phyloP scores from a whole-genome alignment of 345 rosid species.

The Triadica sebifera region DNA sequence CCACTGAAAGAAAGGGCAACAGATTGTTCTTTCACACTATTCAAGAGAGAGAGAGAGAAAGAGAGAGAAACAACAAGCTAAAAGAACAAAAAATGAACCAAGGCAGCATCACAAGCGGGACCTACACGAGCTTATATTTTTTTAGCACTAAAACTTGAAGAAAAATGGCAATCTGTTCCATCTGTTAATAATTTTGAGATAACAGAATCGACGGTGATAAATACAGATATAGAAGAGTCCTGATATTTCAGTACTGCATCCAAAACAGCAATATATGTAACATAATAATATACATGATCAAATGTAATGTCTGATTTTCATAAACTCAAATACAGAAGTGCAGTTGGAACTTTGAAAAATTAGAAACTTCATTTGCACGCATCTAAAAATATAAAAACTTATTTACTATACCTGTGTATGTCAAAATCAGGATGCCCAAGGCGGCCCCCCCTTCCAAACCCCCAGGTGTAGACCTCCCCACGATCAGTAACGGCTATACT shows the following conservation, averaged over 20 bases:
- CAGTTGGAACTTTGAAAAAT: not conserved
- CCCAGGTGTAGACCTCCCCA: slow-evolving; percentile 96
- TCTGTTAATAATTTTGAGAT: not conserved
- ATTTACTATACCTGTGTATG: slow-evolving; percentile 71
- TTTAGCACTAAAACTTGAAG: slow-evolving; percentile 14
- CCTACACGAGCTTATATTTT: slow-evolving; percentile 7
- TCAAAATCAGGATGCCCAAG: slow-evolving; percentile 99
- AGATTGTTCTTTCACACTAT: slow-evolving; percentile 13
- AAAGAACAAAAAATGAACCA: not conserved
- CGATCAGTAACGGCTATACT: slow-evolving; percentile 70
- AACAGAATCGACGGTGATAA: slow-evolving; percentile 1
- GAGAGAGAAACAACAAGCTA: not conserved
- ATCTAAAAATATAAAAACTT: not conserved
- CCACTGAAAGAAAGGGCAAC: slow-evolving; percentile 58
- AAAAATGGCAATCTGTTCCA: slow-evolving; percentile 9
- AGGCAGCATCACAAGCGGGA: not conserved
- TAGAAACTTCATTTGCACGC: too few species aligned
- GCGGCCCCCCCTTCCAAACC: slow-evolving; percentile 98
- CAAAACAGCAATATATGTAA: slow-evolving; percentile 1
- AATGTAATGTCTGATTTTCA: not conserved
- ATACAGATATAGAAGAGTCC: slow-evolving; percentile 15
- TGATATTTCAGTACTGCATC: slow-evolving; percentile 6
- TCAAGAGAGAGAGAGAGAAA: too few species aligned
- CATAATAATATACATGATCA: not conserved
- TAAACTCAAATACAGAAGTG: not conserved